Conservation (phyloP, 768 basidiomycete genomes). For the Psilocybe azurescens region DNA sequence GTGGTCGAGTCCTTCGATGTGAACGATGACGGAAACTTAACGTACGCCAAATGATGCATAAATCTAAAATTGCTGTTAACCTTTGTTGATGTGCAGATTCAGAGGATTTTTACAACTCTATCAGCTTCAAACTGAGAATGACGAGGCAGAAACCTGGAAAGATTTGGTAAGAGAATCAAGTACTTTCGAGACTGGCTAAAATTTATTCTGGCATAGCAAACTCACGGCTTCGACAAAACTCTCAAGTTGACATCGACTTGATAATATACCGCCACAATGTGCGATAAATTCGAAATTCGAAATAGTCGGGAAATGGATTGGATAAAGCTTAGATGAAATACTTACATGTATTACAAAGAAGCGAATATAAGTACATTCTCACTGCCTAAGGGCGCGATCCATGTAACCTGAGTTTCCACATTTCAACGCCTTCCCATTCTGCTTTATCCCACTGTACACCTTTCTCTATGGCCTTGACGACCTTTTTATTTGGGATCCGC, state of each 20-base stretch:
- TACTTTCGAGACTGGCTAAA: background rate
- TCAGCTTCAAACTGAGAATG: constrained; percentile 84
- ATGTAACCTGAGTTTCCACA: constrained; percentile 62
- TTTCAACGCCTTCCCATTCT: constrained; percentile 84
- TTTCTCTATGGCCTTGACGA: constrained; percentile 65
- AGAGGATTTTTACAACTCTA: constrained; percentile 86
- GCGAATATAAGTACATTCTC: background rate
- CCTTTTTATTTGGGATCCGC: constrained; percentile 61
- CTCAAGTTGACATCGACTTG: constrained; percentile 44
- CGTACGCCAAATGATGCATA: constrained; percentile 49
- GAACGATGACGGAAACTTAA: constrained; percentile 71
- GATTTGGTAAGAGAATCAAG: constrained; percentile 60
- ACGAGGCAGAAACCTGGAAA: constrained; percentile 85
- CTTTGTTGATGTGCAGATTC: constrained; percentile 48
- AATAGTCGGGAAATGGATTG: background rate
- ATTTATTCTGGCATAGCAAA: constrained; percentile 46
- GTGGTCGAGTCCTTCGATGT: constrained; percentile 78
- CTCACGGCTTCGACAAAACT: constrained; percentile 77
- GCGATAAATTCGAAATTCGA: background rate
- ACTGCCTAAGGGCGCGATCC: background rate
- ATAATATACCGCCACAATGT: constrained; percentile 2
- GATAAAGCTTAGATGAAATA: background rate
- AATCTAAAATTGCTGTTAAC: constrained; percentile 43
- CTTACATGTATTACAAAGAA: background rate
- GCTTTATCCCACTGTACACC: constrained; percentile 63